Evolutionary conservation across 345 rosid genomes (phyloP).

Genomic region (Pugionium dolabratum): DNA sequence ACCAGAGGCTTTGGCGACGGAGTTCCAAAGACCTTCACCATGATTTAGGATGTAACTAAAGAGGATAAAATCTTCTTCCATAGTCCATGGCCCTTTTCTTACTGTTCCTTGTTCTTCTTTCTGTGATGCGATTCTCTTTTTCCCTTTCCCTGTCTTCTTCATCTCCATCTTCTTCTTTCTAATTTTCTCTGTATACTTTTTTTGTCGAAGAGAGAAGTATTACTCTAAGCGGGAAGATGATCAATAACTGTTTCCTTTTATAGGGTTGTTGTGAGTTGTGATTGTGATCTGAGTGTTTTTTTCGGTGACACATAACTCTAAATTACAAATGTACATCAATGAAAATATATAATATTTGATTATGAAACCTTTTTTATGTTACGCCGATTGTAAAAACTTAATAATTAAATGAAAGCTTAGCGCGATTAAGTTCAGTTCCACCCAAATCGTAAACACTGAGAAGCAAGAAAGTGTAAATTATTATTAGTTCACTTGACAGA

Average conservation of each 20-base stretch:
- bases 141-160: constrained; percentile 35
- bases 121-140: constrained; percentile 20
- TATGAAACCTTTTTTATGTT: background rate
- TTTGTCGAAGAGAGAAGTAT: background rate
- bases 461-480: constrained; percentile 31
- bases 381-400: background rate
- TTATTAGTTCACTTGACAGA: constrained; percentile 29
- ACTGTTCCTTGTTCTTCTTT: constrained; percentile 55
- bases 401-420: constrained; percentile 19
- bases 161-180: constrained; percentile 23
- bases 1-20: constrained; percentile 65
- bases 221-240: constrained; percentile 37
- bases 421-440: constrained; percentile 34
- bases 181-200: background rate
- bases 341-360: constrained; percentile 6
- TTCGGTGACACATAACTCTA: background rate
- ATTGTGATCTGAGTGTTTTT: background rate
- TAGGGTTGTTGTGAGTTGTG: constrained; percentile 22
- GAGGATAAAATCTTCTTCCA: constrained; percentile 67
- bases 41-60: constrained; percentile 57
- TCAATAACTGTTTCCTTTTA: constrained; percentile 26
- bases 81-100: constrained; percentile 80
- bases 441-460: constrained; percentile 25
- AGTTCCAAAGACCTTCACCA: constrained; percentile 82
- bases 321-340: background rate